Base-by-base conservation (phyloP, 305 asterid species). In the Caryopteris hybrid region DNA sequence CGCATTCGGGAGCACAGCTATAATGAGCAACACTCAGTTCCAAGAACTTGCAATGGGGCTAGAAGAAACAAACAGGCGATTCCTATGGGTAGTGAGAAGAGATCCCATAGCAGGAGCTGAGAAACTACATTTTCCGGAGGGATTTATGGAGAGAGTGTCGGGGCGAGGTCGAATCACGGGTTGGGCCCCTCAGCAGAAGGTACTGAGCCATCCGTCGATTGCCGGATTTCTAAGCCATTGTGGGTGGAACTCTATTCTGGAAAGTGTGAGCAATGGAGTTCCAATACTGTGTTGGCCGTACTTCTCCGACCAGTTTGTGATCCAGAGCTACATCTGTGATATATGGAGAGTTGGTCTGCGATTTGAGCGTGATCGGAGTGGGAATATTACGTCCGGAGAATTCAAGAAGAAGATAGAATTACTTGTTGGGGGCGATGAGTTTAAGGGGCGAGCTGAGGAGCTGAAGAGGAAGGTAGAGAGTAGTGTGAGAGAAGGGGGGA, bases 41-140 rank as follows among this genome's bases (percentile, higher is more conserved):
- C 73, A 75, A 14, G 85, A 88, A 53, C 8, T 88, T 27, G 89
- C 94, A 1, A 10, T 61, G 0, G 94, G 90, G 54, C 80, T 86
- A 16, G 96, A 84, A 46, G 66, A 50, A 18, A 38, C 80, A 5
- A 71, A 79, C 18, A 66, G 69, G 72, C 82, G 83, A 0, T 84
- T 84, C 51, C 16, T 84, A 5, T 84, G 86, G 86, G 81, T 79
- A 6, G 77, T 74, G 20, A 64, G 78, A 6, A 41, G 70, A 3
- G 75, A 70, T 8, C 0, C 22, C 34, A 25, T 61, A 57, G 11
- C 69, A 0, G 67, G 74, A 42, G 31, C n/a, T 0, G 75, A 39
- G 10, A 61, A 65, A 22, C 36, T 16, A 8, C 61, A 68, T 6
- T 69, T 53, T 3, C 63, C 74, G 0, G 66, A 67, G 1, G 84